phyloP scores from a whole-genome alignment of 2,329 filamentous ascomycete genomes.

The Juglanconis sp. region DNA sequence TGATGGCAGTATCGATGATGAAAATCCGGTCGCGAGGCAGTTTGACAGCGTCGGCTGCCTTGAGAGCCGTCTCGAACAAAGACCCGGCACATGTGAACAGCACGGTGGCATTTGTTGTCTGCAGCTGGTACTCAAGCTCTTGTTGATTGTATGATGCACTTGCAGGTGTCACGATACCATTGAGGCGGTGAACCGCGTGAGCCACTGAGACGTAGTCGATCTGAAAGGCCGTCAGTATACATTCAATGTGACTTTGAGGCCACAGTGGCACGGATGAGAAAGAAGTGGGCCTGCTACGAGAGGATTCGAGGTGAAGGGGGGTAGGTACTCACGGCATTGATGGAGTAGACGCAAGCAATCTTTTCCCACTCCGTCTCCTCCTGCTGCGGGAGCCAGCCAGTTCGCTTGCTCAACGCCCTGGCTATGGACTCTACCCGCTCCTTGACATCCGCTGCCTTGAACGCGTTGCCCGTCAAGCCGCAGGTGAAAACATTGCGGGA shows the following conservation, averaged over 20 bases:
- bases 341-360: constrained; percentile 65
- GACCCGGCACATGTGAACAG: constrained; percentile 65
- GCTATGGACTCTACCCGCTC: constrained; percentile 19
- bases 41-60: constrained; percentile 57
- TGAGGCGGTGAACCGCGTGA: constrained; percentile 53
- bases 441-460: constrained; percentile 13
- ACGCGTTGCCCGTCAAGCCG: constrained; percentile 23
- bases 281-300: background rate
- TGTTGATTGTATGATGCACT: constrained; percentile 36
- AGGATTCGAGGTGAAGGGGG: too few species aligned
- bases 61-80: constrained; percentile 58
- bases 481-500: constrained; percentile 24
- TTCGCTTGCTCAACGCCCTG: constrained; percentile 59
- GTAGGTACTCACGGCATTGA: constrained; percentile 55
- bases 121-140: constrained; percentile 60
- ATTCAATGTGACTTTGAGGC: too few species aligned
- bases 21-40: constrained; percentile 63
- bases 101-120: constrained; percentile 60
- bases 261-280: background rate
- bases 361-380: constrained; percentile 74
- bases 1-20: constrained; percentile 39
- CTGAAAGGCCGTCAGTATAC: constrained; percentile 17
- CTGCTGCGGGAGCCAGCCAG: constrained; percentile 65
- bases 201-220: constrained; percentile 61
- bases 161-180: constrained; percentile 62